A percentile compares a stretch with the other conserved stretches of the same genome.
Evolutionary conservation across 1,284 basidiomycete species (phyloP).

Genomic region (Mycosarcoma maydis): DNA sequence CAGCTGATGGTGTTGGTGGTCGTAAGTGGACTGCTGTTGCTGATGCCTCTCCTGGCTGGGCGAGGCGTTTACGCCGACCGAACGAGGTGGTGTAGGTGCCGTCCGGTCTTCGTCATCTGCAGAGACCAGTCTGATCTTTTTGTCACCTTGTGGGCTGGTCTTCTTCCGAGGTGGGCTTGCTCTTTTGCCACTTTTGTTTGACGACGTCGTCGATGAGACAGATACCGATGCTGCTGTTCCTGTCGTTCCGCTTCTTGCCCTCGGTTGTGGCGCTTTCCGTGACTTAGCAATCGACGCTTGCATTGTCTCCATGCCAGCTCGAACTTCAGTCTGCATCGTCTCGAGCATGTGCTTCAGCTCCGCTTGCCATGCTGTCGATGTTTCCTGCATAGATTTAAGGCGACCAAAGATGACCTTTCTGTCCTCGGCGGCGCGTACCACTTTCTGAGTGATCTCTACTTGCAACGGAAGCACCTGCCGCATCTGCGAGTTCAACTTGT

Average conservation of each 20-base stretch:
- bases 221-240: not conserved
- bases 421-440: conserved; percentile 13
- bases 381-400: conserved; percentile 22
- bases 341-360: conserved; percentile 16
- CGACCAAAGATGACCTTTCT: conserved; percentile 14
- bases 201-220: not conserved
- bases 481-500: conserved; percentile 2
- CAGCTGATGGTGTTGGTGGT: not conserved
- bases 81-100: not conserved
- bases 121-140: conserved; percentile 14
- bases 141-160: not conserved
- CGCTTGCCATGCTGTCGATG: conserved; percentile 2
- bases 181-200: conserved; percentile 2
- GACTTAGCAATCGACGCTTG: conserved; percentile 5
- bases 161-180: conserved; percentile 17
- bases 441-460: conserved; percentile 17
- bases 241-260: not conserved
- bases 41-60: not conserved
- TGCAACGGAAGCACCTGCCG: conserved; percentile 15
- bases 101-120: not conserved
- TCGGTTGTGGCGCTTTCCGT: not conserved
- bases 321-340: conserved; percentile 10
- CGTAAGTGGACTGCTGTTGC: not conserved
- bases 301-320: conserved; percentile 6
- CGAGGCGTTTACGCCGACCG: not conserved